phyloP scores from a whole-genome alignment of 108 stramenopile species.

The Nitzschia palea region DNA sequence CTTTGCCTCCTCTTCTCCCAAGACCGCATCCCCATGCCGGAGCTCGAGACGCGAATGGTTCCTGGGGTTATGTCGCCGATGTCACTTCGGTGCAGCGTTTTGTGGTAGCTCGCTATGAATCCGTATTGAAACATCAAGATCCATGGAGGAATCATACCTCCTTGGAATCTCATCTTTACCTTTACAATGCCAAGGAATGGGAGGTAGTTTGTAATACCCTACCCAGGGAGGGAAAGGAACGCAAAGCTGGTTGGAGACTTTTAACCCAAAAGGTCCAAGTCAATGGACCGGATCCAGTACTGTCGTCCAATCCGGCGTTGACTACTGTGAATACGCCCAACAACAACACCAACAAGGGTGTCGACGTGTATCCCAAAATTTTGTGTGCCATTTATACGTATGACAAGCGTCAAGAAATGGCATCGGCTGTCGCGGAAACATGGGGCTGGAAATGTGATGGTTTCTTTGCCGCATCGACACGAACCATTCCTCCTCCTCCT shows the following conservation, averaged over 20 bases:
- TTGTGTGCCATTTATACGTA: constrained; percentile 31
- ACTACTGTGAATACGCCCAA: background rate
- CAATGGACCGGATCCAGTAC: background rate
- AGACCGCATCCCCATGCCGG: constrained; percentile 30
- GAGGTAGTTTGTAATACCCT: constrained; percentile 7
- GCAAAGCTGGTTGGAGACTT: constrained; percentile 29
- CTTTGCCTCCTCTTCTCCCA: background rate
- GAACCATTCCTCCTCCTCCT: constrained; percentile 39
- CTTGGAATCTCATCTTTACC: background rate
- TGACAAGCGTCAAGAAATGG: background rate
- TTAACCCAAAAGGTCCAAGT: constrained; percentile 19
- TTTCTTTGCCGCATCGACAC: constrained; percentile 81
- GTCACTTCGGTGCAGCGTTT: constrained; percentile 10
- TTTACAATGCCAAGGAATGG: background rate
- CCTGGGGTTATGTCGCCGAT: constrained; percentile 22
- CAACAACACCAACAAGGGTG: background rate
- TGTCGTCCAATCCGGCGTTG: background rate
- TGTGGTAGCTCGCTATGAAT: background rate
- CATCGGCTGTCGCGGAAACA: constrained; percentile 51
- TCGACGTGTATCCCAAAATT: background rate
- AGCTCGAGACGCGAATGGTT: constrained; percentile 17
- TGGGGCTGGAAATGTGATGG: constrained; percentile 87
- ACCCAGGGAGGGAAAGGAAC: constrained; percentile 25
- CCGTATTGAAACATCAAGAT: background rate
- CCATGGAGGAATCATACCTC: background rate